phyloP scores from a whole-genome alignment of 225 moss, liverwort and hornwort genomes.

The Lunularia cruciata region DNA sequence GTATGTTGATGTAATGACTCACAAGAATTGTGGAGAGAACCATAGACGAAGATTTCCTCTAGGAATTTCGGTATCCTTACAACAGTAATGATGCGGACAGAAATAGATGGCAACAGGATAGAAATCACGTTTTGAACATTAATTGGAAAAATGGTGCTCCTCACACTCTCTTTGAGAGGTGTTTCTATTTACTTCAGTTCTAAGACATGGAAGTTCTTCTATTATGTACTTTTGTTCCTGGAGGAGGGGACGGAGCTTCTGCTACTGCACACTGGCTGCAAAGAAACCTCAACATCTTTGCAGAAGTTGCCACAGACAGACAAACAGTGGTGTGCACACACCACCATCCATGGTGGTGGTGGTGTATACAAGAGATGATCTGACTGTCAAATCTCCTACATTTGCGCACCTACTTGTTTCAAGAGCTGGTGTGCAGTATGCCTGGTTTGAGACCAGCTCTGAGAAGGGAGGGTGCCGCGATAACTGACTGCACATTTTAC shows the following conservation, averaged over 20 bases:
- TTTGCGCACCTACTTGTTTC: constrained; percentile 23
- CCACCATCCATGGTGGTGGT: constrained; percentile 13
- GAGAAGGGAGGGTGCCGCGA: constrained; percentile 13
- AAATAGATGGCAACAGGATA: too few relatives aligned
- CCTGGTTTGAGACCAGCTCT: constrained; percentile 21
- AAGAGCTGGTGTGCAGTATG: constrained; percentile 12
- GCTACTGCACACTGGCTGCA: constrained; percentile 17
- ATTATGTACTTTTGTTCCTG: constrained; percentile 8
- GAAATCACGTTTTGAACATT: too few relatives aligned
- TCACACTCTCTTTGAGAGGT: constrained; percentile 8
- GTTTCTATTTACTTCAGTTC: background rate
- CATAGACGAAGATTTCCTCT: too few relatives aligned
- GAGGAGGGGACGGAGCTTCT: constrained; percentile 3
- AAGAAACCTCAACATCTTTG: constrained; percentile 16
- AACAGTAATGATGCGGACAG: too few relatives aligned
- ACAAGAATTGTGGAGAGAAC: too few relatives aligned
- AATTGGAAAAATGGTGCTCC: too few relatives aligned
- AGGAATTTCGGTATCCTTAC: too few relatives aligned
- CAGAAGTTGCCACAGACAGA: constrained; percentile 20
- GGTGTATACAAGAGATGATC: constrained; percentile 15
- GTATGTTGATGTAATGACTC: too few relatives aligned
- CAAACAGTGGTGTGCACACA: too few relatives aligned
- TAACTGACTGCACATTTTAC: constrained; percentile 37
- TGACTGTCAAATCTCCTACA: constrained; percentile 25
- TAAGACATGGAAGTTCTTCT: background rate